phyloP scores from a whole-genome alignment of 1,284 basidiomycete species.

The Rhodotorula sp. region DNA sequence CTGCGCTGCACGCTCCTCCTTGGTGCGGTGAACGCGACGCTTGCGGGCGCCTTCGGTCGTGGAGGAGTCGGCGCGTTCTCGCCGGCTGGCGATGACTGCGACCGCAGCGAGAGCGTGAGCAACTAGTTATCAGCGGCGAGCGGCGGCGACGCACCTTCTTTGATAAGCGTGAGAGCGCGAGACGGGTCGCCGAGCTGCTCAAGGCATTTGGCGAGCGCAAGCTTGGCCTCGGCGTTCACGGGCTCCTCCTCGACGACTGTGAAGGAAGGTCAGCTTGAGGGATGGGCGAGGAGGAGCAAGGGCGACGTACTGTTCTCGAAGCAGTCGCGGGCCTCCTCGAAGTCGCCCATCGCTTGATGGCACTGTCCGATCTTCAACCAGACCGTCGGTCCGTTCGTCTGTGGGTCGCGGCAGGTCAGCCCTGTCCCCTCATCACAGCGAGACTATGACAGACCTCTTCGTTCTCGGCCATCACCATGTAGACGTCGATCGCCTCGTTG shows the following conservation, averaged over 20 bases:
- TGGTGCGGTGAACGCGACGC: conserved; percentile 8
- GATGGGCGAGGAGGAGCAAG: not conserved
- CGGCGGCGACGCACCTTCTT: conserved; percentile 61
- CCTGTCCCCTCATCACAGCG: not conserved
- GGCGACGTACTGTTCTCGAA: conserved; percentile 67
- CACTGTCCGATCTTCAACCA: conserved; percentile 43
- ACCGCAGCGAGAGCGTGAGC: not conserved
- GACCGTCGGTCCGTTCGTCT: conserved; percentile 42
- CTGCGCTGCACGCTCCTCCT: conserved; percentile 6
- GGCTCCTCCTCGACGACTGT: conserved; percentile 71
- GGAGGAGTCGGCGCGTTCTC: conserved; percentile 10
- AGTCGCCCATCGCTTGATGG: conserved; percentile 66
- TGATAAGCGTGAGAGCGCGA: conserved; percentile 79
- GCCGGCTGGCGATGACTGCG: conserved; percentile 36
- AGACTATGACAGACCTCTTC: conserved; percentile 56
- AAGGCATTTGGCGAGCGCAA: conserved; percentile 84
- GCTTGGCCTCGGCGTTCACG: conserved; percentile 72
- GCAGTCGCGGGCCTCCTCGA: conserved; percentile 72
- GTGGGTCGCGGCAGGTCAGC: not conserved
- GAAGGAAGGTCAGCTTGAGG: conserved; percentile 1
- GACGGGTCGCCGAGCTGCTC: conserved; percentile 73
- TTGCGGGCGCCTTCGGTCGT: not conserved
- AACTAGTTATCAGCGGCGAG: not conserved
- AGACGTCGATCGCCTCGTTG: conserved; percentile 71
- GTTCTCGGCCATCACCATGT: conserved; percentile 68